Conservation (phyloP, 2,329 filamentous ascomycete genomes). For the Aspergillus sp. region DNA sequence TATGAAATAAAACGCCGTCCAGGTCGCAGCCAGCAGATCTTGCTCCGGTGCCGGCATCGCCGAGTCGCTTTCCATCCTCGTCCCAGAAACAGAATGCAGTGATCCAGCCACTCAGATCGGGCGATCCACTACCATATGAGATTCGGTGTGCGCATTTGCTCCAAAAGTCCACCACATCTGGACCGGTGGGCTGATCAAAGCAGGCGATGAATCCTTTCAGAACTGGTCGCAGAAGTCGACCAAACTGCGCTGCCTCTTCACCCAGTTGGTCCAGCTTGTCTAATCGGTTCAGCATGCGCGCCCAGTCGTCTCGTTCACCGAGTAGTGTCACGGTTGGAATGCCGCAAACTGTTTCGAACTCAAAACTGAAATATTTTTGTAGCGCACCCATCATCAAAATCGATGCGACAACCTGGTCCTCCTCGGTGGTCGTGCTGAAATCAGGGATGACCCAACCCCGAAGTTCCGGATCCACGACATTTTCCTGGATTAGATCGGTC, state of each 20-base stretch:
- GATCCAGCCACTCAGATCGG: constrained; percentile 45
- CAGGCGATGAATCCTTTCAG: constrained; percentile 39
- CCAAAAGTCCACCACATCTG: constrained; percentile 8
- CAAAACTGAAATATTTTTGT: constrained; percentile 46
- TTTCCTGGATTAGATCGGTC: constrained; percentile 34
- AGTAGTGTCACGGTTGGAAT: constrained; percentile 51
- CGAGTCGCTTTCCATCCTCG: constrained; percentile 25
- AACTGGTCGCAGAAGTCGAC: constrained; percentile 40
- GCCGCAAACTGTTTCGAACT: constrained; percentile 34
- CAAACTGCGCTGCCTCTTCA: constrained; percentile 37
- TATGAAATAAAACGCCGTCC: constrained; percentile 16
- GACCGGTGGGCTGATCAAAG: constrained; percentile 4
- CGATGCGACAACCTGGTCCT: constrained; percentile 40
- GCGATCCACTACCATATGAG: constrained; percentile 26
- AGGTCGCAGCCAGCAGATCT: constrained; percentile 9
- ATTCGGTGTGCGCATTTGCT: constrained; percentile 15
- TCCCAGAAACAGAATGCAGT: constrained; percentile 47
- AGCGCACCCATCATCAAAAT: constrained; percentile 50
- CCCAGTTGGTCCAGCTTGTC: constrained; percentile 43
- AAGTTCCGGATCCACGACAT: constrained; percentile 39
- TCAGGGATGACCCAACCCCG: constrained; percentile 47
- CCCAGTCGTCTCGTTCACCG: constrained; percentile 46
- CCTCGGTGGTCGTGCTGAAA: constrained; percentile 48
- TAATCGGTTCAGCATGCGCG: constrained; percentile 37
- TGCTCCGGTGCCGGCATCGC: background rate